Conservation (phyloP, 2,329 filamentous ascomycete species). For the Raffaelea deltoideospora region DNA sequence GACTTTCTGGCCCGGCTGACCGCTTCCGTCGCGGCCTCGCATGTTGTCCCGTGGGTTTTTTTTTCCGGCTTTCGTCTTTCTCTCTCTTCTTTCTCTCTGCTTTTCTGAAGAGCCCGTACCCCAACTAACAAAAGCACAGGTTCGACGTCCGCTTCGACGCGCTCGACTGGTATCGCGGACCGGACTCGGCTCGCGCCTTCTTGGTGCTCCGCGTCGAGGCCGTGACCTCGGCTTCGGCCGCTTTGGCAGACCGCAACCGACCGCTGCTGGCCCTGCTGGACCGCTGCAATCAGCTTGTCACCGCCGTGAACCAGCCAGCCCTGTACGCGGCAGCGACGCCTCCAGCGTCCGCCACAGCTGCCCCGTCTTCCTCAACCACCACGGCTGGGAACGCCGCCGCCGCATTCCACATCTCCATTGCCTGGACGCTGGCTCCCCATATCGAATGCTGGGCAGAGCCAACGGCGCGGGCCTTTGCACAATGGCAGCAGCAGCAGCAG, state of each 20-base stretch:
- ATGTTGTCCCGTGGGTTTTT: not conserved
- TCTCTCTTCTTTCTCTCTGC: not conserved
- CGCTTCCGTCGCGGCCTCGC: conserved; percentile 20
- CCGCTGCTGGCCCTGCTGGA: conserved; percentile 47
- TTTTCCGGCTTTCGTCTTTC: not conserved
- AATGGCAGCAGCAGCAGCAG: conserved; percentile 8
- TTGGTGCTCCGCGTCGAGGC: conserved; percentile 53
- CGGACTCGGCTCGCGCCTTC: conserved; percentile 60
- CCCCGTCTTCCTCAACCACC: too few species aligned
- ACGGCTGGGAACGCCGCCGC: conserved; percentile 6
- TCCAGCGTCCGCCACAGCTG: too few species aligned
- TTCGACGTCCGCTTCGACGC: conserved; percentile 24
- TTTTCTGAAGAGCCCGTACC: not conserved
- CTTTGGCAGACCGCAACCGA: conserved; percentile 25
- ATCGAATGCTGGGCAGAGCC: conserved; percentile 23
- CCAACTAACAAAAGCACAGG: not conserved
- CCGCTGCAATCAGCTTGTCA: conserved; percentile 49
- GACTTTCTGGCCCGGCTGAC: conserved; percentile 45
- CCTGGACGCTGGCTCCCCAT: conserved; percentile 56
- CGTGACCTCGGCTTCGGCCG: not conserved
- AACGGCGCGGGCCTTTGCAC: conserved; percentile 18
- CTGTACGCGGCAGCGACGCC: conserved; percentile 42
- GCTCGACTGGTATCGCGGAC: conserved; percentile 35
- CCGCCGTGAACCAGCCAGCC: conserved; percentile 46
- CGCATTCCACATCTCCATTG: conserved; percentile 79